phyloP scores from a whole-genome alignment of 2,329 filamentous ascomycete genomes.

The Stagonosporopsis chrysanthemi region DNA sequence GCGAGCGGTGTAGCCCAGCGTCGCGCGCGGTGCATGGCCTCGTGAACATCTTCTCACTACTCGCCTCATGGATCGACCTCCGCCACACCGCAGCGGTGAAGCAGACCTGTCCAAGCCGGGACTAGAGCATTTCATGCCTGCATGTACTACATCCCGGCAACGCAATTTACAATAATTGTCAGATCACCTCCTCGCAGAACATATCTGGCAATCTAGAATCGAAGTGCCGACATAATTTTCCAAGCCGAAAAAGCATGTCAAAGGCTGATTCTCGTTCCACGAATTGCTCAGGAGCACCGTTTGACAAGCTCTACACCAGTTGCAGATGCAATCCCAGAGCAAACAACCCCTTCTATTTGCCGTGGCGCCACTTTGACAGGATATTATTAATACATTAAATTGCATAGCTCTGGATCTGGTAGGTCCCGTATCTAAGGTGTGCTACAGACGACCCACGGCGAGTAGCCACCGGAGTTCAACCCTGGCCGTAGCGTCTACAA shows the following conservation, averaged over 20 bases:
- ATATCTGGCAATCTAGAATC: background rate
- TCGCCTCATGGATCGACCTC: constrained; percentile 7
- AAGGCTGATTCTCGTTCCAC: background rate
- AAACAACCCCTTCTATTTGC: background rate
- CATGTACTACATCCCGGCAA: constrained; percentile 14
- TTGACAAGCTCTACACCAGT: background rate
- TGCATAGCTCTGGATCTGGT: constrained; percentile 6
- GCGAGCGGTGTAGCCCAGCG: constrained; percentile 5
- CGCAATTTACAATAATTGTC: background rate
- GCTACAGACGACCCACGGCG: background rate
- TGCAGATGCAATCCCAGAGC: background rate
- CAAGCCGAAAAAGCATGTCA: background rate
- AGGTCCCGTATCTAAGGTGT: background rate
- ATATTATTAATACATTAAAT: constrained; percentile 5
- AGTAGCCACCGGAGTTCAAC: constrained; percentile 1
- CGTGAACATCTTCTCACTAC: constrained; percentile 9
- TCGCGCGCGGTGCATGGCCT: constrained; percentile 3
- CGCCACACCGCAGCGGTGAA: constrained; percentile 19
- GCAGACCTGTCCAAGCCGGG: constrained; percentile 16
- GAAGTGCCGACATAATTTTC: background rate
- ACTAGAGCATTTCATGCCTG: constrained; percentile 9
- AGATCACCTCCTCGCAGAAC: background rate
- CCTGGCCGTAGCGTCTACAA: constrained; percentile 5
- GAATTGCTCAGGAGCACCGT: background rate
- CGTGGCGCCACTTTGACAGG: constrained; percentile 9